Evolutionary conservation across 345 rosid genomes (phyloP).

Genomic region (Kernera saxatilis): DNA sequence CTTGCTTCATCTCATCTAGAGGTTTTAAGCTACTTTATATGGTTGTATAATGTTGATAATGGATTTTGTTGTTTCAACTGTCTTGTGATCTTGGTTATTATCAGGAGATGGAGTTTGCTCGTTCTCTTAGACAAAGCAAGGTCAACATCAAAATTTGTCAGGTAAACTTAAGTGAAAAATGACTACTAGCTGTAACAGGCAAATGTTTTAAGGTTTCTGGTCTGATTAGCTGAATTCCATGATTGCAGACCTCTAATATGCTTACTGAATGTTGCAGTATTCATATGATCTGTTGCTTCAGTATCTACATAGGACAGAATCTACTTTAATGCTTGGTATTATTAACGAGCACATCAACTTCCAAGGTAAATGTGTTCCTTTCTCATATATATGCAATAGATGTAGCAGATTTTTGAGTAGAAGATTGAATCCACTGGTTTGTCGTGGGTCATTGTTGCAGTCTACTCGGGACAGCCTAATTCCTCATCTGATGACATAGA

Average conservation of each 20-base stretch:
- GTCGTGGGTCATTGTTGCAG: slow-evolving; percentile 43
- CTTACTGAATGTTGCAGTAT: slow-evolving; percentile 52
- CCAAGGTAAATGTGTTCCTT: slow-evolving; percentile 48
- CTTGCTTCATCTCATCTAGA: slow-evolving; percentile 89
- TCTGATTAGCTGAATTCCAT: slow-evolving; percentile 8
- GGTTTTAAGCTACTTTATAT: slow-evolving; percentile 38
- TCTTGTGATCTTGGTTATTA: slow-evolving; percentile 8
- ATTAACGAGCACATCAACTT: slow-evolving; percentile 84
- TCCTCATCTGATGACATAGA: slow-evolving; percentile 82
- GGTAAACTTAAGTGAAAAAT: slow-evolving; percentile 37
- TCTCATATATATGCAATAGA: not conserved
- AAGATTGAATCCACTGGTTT: not conserved
- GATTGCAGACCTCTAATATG: slow-evolving; percentile 6
- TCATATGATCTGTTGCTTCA: slow-evolving; percentile 90
- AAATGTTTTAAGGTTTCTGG: slow-evolving; percentile 2
- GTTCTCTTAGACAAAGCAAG: slow-evolving; percentile 77
- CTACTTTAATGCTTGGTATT: slow-evolving; percentile 80
- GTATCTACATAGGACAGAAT: slow-evolving; percentile 74
- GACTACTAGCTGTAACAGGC: not conserved
- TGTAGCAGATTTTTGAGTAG: not conserved
- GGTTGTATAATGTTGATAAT: not conserved
- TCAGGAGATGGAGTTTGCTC: slow-evolving; percentile 98
- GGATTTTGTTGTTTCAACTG: not conserved
- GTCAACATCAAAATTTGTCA: slow-evolving; percentile 86
- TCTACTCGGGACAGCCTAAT: slow-evolving; percentile 81